These are phyloP conservation scores for Trichoderma breve DNA, from an alignment of 2,329 filamentous ascomycete species.

Conservation along the genomic window DNA sequence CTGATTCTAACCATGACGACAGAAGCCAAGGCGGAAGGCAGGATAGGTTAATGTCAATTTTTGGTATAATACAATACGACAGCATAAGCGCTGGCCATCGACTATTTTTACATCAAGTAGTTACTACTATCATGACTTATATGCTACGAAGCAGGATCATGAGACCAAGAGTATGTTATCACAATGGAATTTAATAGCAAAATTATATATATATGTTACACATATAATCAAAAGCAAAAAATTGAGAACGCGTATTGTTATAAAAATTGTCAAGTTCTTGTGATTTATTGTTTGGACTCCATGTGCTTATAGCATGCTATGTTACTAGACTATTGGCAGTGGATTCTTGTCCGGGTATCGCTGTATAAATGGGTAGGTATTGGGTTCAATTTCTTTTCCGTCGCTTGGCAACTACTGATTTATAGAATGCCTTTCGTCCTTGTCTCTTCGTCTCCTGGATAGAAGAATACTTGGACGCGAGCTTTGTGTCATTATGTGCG, in stretches of 20 bases:
- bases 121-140: conserved; percentile 1
- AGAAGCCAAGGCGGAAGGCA: conserved; percentile 74
- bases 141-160: conserved; percentile 3
- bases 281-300: background rate
- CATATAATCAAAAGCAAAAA: background rate
- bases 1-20: conserved; percentile 25
- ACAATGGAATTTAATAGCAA: background rate
- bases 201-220: background rate
- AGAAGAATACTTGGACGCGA: conserved; percentile 83
- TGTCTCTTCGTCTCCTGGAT: conserved; percentile 80
- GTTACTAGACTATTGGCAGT: background rate
- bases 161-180: conserved; percentile 7
- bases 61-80: background rate
- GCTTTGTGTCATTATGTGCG: conserved; percentile 56
- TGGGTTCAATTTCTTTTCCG: conserved; percentile 27
- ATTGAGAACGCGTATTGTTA: background rate
- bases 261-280: background rate
- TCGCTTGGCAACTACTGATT: conserved; percentile 60
- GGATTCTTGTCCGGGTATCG: background rate
- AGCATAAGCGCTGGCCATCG: conserved; percentile 6
- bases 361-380: background rate
- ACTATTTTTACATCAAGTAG: background rate
- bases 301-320: background rate
- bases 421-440: conserved; percentile 88
- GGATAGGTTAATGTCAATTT: conserved; percentile 48